These are phyloP conservation scores for Cyclanthera cordifolia DNA, from an alignment of 306 rosid genomes.

Conservation along the genomic window DNA sequence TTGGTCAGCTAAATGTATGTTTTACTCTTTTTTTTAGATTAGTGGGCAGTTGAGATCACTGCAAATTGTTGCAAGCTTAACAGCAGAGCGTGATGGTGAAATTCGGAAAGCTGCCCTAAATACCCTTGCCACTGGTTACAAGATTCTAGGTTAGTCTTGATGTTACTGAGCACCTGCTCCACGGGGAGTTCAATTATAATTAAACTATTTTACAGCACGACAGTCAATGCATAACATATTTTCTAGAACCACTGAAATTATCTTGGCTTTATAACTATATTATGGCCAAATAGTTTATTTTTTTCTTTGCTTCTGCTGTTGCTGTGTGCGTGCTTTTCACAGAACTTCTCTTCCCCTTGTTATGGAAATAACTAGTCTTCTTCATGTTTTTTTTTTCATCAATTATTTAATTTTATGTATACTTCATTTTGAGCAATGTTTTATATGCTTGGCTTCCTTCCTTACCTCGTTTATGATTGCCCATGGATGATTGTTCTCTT, in stretches of 20 bases:
- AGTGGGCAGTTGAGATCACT: constrained; percentile 81
- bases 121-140: constrained; percentile 90
- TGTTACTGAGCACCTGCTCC: background rate
- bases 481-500: background rate
- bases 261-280: background rate
- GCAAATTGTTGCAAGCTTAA: constrained; percentile 93
- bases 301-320: background rate
- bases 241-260: background rate
- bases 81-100: constrained; percentile 94
- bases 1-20: background rate
- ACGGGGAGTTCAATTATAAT: background rate
- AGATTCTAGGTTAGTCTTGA: constrained; percentile 76
- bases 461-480: background rate
- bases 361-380: background rate
- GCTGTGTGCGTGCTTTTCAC: too few relatives aligned
- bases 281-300: background rate
- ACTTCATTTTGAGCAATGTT: background rate
- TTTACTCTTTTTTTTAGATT: constrained; percentile 33
- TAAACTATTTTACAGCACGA: background rate
- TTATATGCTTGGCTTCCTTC: background rate
- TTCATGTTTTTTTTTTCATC: background rate
- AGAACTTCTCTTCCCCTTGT: background rate
- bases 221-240: background rate
- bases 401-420: background rate
- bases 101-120: constrained; percentile 91